phyloP scores from a whole-genome alignment of 768 basidiomycete genomes.

The Heimioporus sp. region DNA sequence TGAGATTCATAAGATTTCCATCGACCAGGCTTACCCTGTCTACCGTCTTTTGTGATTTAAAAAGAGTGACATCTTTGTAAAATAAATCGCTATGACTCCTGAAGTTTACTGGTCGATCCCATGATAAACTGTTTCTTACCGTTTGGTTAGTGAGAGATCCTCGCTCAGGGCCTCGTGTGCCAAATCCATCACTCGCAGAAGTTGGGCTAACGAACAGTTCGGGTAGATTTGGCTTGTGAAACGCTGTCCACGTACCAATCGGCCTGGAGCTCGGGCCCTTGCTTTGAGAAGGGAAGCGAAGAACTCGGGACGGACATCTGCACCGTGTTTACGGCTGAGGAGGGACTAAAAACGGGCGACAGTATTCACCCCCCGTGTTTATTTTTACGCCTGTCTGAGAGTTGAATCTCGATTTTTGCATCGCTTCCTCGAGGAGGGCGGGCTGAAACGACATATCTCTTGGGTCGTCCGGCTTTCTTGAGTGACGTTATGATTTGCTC shows the following conservation, averaged over 20 bases:
- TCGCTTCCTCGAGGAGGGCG: slow-evolving; percentile 7
- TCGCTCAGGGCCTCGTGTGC: slow-evolving; percentile 65
- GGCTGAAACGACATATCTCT: no score
- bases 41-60: slow-evolving; percentile 74
- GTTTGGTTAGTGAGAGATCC: slow-evolving; percentile 59
- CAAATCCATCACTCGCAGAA: slow-evolving; percentile 63
- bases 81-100: slow-evolving; percentile 68
- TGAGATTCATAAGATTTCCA: neutral
- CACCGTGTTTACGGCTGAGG: neutral
- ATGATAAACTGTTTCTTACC: slow-evolving; percentile 36
- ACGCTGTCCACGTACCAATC: no score
- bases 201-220: slow-evolving; percentile 48
- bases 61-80: slow-evolving; percentile 81
- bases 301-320: slow-evolving; percentile 20
- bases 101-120: slow-evolving; percentile 7
- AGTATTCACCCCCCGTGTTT: slow-evolving; percentile 28
- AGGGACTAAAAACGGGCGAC: neutral
- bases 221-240: neutral
- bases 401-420: slow-evolving; percentile 31
- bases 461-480: slow-evolving; percentile 2
- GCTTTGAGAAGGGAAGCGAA: slow-evolving; percentile 38
- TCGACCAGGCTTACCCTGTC: slow-evolving; percentile 54
- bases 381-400: slow-evolving; percentile 37
- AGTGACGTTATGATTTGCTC: slow-evolving; percentile 28
- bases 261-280: slow-evolving; percentile 30